Evolutionary conservation across 257 asterid genomes (phyloP), one percentile per base, ranked within the genome.

Genomic region (Nicotiana knightiana): DNA sequence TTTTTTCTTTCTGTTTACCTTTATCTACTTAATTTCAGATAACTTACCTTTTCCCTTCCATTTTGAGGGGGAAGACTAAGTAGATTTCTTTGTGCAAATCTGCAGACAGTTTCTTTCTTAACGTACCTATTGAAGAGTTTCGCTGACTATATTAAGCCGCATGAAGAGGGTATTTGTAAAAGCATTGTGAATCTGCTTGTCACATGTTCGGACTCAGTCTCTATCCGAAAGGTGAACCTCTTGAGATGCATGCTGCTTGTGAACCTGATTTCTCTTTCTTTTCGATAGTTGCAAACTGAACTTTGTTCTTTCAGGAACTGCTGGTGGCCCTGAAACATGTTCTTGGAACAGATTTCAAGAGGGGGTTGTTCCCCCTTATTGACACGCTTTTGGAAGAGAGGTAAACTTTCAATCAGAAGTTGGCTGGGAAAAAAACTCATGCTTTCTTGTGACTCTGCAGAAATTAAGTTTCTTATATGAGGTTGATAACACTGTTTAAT

Each of bases 261-360:
- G n/a, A 5, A 64, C 66, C 71, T 68, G 73, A 35, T 75, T 84
- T 81, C 67, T 85, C 80, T 76, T 33, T 67, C 83, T 67, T 66
- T 66, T 66, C 76, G 82, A 24, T 62, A 84, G 71, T 59, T 90
- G 67, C 90, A 68, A 51, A 9, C 15, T 26, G 78, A 28, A 71
- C 39, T 86, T 86, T 71, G 84, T 85, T 68, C 51, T 33, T 85
- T 82, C 90, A 96, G 99, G 99, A 96, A 91, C 90, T 96, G 70
- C 89, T 96, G 97, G 99, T 96, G 51, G 98, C 99, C 83, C 92
- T 96, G 84, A 96, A 96, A 85, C 98, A 96, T 91, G 99, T 96
- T 71, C 97, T 96, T 61, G 97, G 97, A 85, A 96, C 99, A 30
- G 99, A 96, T 86, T 96, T 94, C 87, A 96, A 96, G 92, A 88